Evolutionary conservation across 306 rosid genomes (phyloP), one percentile per base, ranked within the genome.

Genomic region (Quercus robur): DNA sequence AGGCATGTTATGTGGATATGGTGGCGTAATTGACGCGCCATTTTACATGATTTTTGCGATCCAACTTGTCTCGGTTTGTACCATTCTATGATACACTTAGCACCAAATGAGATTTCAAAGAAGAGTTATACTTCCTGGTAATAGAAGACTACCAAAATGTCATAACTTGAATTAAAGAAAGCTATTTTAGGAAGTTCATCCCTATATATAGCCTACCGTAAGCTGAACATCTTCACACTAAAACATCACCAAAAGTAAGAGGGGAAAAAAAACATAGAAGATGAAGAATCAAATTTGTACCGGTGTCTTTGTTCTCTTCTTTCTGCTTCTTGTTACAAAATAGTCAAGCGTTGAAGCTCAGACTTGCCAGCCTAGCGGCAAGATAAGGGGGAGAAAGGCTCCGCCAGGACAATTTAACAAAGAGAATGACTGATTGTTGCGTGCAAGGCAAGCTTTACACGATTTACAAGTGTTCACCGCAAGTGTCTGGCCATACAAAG

Each of bases 391-490:
- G 20, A 17, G 0, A 68, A 55, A 41, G 28, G 59, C 70, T 35
- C 81, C 71, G 5, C 59, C 13, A 2, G 69, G 54, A 38, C 30
- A 82, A 72, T 82, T 81, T 66, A 77, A 82, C 74, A 1, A 15
- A 7, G 70, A 62, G 12, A 62, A 83, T 14, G 10, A 70, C 23
- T 0, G 77, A 49, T 4, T 81, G 81, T 33, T 82, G 85, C 23
- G 6, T 30, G 28, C 25, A 66, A 1, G 80, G 82, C 18, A 21
- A 73, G 51, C 35, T 26, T 58, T 80, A 80, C 31, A 23, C 57
- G 0, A 64, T 63, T 35, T 84, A 67, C 56, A 41, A 23, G 0
- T 80, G 87, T 21, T 84, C 87, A 4, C 85, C 82, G 0, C 56
- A 66, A 0, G 75, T 12, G 35, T 74, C 84, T 0, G 26, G 51